Percentiles rank a stretch among this genome's conserved stretches.
phyloP scores from a whole-genome alignment of 106 monocot species.

The Triglochin maritima region DNA sequence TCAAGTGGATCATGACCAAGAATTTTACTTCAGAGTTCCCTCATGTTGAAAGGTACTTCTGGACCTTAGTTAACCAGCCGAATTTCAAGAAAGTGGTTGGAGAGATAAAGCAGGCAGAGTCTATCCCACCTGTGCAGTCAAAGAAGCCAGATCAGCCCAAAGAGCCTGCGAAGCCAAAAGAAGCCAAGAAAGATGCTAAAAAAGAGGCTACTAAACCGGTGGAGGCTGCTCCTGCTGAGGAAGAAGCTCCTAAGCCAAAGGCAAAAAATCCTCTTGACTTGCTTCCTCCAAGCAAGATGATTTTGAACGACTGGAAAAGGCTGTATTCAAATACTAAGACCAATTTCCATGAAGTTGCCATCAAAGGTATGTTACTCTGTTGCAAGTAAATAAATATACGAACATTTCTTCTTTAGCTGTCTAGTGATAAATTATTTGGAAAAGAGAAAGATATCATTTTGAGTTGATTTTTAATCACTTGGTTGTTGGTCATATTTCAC shows the following conservation, averaged over 20 bases:
- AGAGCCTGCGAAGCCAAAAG: conserved; percentile 41
- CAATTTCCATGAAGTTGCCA: conserved; percentile 90
- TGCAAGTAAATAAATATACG: neutral
- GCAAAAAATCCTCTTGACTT: conserved; percentile 77
- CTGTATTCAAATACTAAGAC: conserved; percentile 93
- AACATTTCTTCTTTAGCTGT: no score
- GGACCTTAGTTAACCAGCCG: conserved; percentile 85
- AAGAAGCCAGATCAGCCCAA: conserved; percentile 38
- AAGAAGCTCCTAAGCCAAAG: conserved; percentile 29
- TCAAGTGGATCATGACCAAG: conserved; percentile 47
- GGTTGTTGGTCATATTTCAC: no score
- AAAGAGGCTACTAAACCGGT: conserved; percentile 60
- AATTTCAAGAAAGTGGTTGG: conserved; percentile 61
- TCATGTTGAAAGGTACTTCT: conserved; percentile 84
- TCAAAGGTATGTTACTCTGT: conserved; percentile 50
- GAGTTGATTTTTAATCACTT: no score
- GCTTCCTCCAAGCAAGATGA: conserved; percentile 85
- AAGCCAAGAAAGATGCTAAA: conserved; percentile 25
- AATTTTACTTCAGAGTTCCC: conserved; percentile 75
- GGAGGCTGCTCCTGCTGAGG: conserved; percentile 10
- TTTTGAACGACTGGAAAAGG: conserved; percentile 95
- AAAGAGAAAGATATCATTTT: no score
- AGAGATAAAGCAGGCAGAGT: conserved; percentile 63
- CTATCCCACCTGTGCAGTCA: conserved; percentile 40
- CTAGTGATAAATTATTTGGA: no score